Base-by-base conservation (phyloP, 148 eudicot species). In the Vaccinium vitisidaea region DNA sequence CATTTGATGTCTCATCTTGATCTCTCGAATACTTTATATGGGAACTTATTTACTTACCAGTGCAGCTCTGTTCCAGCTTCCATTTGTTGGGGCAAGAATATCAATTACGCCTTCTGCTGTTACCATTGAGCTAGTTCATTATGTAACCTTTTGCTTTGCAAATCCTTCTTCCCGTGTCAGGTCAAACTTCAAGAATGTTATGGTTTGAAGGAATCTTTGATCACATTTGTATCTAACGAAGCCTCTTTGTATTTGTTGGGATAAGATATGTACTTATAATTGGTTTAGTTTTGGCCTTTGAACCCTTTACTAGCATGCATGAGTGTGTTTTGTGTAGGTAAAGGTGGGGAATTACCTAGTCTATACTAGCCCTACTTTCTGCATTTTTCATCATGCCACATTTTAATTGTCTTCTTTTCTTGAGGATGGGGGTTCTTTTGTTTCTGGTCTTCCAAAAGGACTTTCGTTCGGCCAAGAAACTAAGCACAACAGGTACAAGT, bases 11-110 rank as follows among this genome's bases (percentile, higher is more conserved):
- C 6, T 39, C 25, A 4, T 75, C 79, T 75, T 46, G 79, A 9
- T 46, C 79, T 75, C 52, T 19, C 7, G 79, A 75, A 75, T 13
- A 75, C 27, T 75, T 75, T 2, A 39, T 46, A 8, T 2, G 6
- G 16, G 27, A 69, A 69, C 74, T 25, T 69, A 23, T 9, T 10
- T 65, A 65, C 70, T 73, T 74, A 43, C 21, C 10, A 74, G 25
- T 74, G 54, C 13, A 13, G 52, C 50, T 75, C 23, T 43, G 52
- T 27, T 75, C 53, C 27, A 43, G 70, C 70, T 30, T n/a, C 30
- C 70, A n/a, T 39, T 74, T 71, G 76, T 32, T 39, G n/a, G 79
- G 79, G 79, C 52, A 75, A 75, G 25, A 75, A 18, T 75, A 39
- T 39, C 50, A 39, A 39, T 74, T 39, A 75, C 21, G n/a, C n/a